Base-by-base conservation (phyloP, 1,139 yeast species). In the Pichia kudriavzevii region DNA sequence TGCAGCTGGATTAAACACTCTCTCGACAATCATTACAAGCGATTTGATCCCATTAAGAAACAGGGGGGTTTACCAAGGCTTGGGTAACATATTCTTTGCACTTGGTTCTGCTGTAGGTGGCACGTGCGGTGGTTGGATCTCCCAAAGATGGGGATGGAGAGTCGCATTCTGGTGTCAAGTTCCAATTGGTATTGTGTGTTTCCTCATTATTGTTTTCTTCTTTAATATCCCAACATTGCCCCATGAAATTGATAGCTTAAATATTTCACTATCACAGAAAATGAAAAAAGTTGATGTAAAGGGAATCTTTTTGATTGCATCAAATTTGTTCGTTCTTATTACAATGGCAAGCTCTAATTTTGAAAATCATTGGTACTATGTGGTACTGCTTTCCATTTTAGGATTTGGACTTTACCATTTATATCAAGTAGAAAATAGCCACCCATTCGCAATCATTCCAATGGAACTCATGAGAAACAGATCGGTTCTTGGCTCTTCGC, bases 141-240 rank as follows among this genome's bases (percentile, higher is more conserved):
- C 88, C 16, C 83, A 77, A 39, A 52, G 58, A n/a, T 66, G 75
- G 45, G 94, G 94, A 22, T 87, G 96, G 96, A 69, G 85, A 52
- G 69, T 68, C 51, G 79, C 79, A 2, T 77, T 77, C 48, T 58
- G 64, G 43, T 50, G 66, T 32, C 84, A 77, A 51, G 70, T 73
- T 2, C 95, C 96, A 0, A 58, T 83, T 23, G 76, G 84, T 4
- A 31, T 72, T 4, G 13, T 59, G 4, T 77, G 81, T 3, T 69
- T 66, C 3, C 7, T 61, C 1, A 52, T 62, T 27, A 63, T 67
- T 37, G 55, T 52, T 42, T 49, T 40, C 35, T 61, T 42, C 41
- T 53, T 57, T 45, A 55, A 47, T 36, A 52, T 63, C 33, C 77
- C 67, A 21, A 49, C 34, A 2, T 28, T 50, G 11, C 38, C 44